These are phyloP conservation scores for Didymella keratinophila DNA, from an alignment of 2,329 filamentous ascomycete genomes.

Conservation along the genomic window DNA sequence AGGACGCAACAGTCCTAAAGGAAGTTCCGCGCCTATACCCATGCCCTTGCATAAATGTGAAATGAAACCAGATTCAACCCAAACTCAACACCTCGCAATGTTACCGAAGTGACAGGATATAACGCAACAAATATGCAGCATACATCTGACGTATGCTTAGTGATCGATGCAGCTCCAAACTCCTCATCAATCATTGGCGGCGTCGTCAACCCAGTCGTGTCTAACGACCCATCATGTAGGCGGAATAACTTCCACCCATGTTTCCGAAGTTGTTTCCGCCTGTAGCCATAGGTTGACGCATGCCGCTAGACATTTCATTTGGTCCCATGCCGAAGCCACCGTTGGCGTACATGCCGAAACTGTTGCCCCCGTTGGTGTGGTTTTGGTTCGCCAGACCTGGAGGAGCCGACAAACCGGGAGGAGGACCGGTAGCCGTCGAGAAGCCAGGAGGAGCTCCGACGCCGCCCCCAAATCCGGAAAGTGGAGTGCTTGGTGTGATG, in stretches of 20 bases:
- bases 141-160: constrained; percentile 38
- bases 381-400: constrained; percentile 66
- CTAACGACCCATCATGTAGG: constrained; percentile 53
- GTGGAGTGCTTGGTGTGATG: constrained; percentile 59
- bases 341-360: constrained; percentile 50
- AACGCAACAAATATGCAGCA: constrained; percentile 48
- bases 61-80: constrained; percentile 41
- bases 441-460: constrained; percentile 66
- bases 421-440: constrained; percentile 75
- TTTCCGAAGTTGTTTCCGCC: constrained; percentile 43
- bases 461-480: constrained; percentile 65
- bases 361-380: constrained; percentile 42
- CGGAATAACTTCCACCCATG: constrained; percentile 44
- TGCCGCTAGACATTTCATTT: constrained; percentile 47
- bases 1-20: constrained; percentile 43
- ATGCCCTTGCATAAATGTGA: constrained; percentile 50
- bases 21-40: constrained; percentile 50
- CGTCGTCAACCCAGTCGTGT: constrained; percentile 27
- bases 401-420: constrained; percentile 79
- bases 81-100: constrained; percentile 53
- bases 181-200: constrained; percentile 47
- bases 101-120: constrained; percentile 53
- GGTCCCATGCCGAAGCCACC: constrained; percentile 46
- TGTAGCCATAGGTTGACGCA: constrained; percentile 47
- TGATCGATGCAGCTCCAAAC: constrained; percentile 44